Conservation (phyloP, 345 rosid species). For the Pistacia integerrima region DNA sequence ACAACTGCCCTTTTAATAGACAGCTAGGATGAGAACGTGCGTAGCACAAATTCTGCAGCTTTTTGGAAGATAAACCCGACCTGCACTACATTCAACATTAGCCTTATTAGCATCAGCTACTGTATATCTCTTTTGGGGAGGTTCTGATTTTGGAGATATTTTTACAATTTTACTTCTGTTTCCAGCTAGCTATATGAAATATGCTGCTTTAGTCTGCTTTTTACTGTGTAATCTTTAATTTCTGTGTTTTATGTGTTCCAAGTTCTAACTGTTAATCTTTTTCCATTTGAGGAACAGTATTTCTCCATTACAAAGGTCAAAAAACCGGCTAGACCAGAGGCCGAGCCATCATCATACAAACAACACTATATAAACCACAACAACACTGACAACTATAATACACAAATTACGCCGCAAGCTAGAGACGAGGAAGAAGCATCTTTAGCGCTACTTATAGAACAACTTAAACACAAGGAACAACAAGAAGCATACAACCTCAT, state of each 20-base stretch:
- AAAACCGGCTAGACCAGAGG: constrained; percentile 12
- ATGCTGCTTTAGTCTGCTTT: not conserved
- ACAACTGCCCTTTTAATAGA: not conserved
- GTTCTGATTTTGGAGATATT: not conserved
- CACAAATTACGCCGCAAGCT: constrained; percentile 19
- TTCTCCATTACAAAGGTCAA: constrained; percentile 43
- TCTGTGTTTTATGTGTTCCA: not conserved
- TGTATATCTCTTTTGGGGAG: not conserved
- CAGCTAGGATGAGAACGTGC: constrained; percentile 3
- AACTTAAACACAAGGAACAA: constrained; percentile 43
- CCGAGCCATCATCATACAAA: constrained; percentile 10
- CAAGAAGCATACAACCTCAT: constrained; percentile 25
- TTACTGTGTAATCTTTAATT: not conserved
- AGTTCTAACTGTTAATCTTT: not conserved
- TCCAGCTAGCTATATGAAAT: not conserved
- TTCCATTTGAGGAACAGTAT: constrained; percentile 42
- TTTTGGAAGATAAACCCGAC: not conserved
- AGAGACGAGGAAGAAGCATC: constrained; percentile 61
- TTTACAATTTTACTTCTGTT: not conserved
- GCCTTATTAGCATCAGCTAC: not conserved
- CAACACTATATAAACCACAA: not conserved
- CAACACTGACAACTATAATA: not conserved
- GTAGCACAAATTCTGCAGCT: not conserved
- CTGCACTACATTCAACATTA: not conserved
- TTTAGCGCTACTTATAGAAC: constrained; percentile 47